phyloP scores from a whole-genome alignment of 176 grass and related monocot genomes.

The Oryza glaberrima region DNA sequence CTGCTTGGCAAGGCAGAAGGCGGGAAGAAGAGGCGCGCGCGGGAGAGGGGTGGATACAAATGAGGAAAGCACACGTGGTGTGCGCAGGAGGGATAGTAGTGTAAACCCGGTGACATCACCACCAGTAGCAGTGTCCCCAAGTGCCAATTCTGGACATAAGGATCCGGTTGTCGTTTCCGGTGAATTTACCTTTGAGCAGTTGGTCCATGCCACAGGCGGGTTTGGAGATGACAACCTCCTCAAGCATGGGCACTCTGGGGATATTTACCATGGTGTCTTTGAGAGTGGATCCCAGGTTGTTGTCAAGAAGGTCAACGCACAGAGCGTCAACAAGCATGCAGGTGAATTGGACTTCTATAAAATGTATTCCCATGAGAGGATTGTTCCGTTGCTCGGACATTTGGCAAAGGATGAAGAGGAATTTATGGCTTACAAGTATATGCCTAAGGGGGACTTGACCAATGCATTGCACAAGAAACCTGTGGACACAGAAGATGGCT shows the following conservation, averaged over 20 bases:
- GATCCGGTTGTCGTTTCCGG: background rate
- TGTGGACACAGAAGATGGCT: conserved; percentile 47
- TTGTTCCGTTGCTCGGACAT: conserved; percentile 73
- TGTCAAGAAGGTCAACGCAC: conserved; percentile 66
- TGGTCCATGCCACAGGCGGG: conserved; percentile 57
- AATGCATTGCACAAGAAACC: conserved; percentile 73
- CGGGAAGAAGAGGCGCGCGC: background rate
- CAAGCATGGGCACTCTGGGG: conserved; percentile 75
- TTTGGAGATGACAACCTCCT: conserved; percentile 65
- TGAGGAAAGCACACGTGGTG: conserved; percentile 32
- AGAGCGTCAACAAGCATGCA: conserved; percentile 36
- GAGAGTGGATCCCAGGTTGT: conserved; percentile 67
- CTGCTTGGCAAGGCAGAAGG: conserved; percentile 41
- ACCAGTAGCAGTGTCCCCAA: conserved; percentile 39
- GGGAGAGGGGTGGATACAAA: conserved; percentile 36
- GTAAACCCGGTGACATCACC: conserved; percentile 50
- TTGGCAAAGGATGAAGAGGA: conserved; percentile 53
- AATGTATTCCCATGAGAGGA: conserved; percentile 51
- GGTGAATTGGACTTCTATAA: conserved; percentile 65
- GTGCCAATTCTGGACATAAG: conserved; percentile 9
- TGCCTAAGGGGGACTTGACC: conserved; percentile 76
- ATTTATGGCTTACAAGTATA: conserved; percentile 78
- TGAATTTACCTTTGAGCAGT: conserved; percentile 62
- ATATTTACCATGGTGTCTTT: conserved; percentile 72
- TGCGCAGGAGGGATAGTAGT: conserved; percentile 56